A percentile compares a stretch with the other conserved stretches of the same genome.
These are phyloP conservation scores for Diospyros lotus DNA, from an alignment of 148 eudicot species.

Conservation along the genomic window DNA sequence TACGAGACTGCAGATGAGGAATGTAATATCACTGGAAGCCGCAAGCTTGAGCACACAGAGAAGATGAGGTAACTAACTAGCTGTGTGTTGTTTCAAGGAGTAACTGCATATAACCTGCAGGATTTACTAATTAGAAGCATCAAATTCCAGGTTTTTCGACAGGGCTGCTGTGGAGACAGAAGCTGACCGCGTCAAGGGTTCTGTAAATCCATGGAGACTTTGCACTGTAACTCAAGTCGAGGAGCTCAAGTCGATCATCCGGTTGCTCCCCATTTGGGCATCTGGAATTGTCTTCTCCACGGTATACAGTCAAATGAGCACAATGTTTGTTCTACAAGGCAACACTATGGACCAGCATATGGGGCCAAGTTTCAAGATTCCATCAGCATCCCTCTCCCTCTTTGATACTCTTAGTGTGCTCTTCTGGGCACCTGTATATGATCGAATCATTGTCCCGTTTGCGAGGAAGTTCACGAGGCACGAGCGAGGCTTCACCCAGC, in stretches of 20 bases:
- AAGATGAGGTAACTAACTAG: constrained; percentile 17
- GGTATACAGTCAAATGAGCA: constrained; percentile 48
- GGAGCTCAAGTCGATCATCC: constrained; percentile 52
- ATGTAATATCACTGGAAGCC: constrained; percentile 20
- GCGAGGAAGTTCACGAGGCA: constrained; percentile 37
- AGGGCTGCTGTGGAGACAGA: constrained; percentile 49
- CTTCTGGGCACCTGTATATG: constrained; percentile 46
- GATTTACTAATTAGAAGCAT: neutral
- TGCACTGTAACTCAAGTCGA: constrained; percentile 69
- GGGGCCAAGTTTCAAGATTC: constrained; percentile 46
- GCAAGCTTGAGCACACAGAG: constrained; percentile 30
- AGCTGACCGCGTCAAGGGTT: constrained; percentile 14
- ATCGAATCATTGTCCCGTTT: constrained; percentile 35
- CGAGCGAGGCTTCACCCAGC: constrained; percentile 45
- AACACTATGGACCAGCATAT: constrained; percentile 42
- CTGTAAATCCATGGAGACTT: constrained; percentile 39
- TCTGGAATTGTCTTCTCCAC: constrained; percentile 37
- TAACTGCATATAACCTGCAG: neutral
- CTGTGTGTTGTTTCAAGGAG: too few species aligned
- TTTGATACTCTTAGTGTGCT: constrained; percentile 46
- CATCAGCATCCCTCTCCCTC: constrained; percentile 52
- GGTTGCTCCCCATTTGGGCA: constrained; percentile 53
- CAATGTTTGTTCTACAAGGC: constrained; percentile 58
- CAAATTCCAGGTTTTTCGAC: constrained; percentile 45
- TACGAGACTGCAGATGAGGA: constrained; percentile 27